Conservation (phyloP, 345 rosid genomes). For the Gynandropsis gynandra region DNA sequence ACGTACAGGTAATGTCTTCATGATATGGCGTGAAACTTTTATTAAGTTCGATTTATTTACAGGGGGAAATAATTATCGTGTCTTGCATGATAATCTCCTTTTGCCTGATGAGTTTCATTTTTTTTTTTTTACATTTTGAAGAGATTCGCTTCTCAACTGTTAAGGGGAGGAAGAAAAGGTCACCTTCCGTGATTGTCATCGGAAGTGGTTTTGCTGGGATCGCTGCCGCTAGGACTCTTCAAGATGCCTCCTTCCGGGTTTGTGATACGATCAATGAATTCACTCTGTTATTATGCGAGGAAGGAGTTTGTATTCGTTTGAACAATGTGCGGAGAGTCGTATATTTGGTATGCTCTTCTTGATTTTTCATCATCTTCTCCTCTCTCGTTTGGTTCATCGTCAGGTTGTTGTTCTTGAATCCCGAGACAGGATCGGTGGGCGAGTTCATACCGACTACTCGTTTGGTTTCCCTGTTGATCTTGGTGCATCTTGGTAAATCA, state of each 20-base stretch:
- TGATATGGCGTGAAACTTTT: no score
- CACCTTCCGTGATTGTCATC: constrained; percentile 85
- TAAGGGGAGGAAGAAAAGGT: constrained; percentile 44
- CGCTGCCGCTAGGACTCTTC: constrained; percentile 87
- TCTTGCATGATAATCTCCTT: no score
- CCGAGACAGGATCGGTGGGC: constrained; percentile 79
- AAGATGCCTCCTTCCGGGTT: constrained; percentile 88
- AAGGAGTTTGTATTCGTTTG: not conserved
- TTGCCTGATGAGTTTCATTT: not conserved
- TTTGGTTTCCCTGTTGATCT: constrained; percentile 93
- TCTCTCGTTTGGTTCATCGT: not conserved
- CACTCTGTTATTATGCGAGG: not conserved
- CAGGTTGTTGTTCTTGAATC: constrained; percentile 84
- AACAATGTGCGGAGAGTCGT: not conserved
- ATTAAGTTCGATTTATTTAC: no score
- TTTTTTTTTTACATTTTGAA: constrained; percentile 3
- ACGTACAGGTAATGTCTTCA: constrained; percentile 45
- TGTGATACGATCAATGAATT: not conserved
- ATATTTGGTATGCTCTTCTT: constrained; percentile 1
- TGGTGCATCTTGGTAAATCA: constrained; percentile 86
- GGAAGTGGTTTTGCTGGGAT: constrained; percentile 90
- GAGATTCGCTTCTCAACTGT: constrained; percentile 52
- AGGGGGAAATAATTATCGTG: no score
- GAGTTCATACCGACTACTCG: constrained; percentile 72
- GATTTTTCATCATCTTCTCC: constrained; percentile 2